phyloP scores from a whole-genome alignment of 441 rosid species.

The Manihot esculenta region DNA sequence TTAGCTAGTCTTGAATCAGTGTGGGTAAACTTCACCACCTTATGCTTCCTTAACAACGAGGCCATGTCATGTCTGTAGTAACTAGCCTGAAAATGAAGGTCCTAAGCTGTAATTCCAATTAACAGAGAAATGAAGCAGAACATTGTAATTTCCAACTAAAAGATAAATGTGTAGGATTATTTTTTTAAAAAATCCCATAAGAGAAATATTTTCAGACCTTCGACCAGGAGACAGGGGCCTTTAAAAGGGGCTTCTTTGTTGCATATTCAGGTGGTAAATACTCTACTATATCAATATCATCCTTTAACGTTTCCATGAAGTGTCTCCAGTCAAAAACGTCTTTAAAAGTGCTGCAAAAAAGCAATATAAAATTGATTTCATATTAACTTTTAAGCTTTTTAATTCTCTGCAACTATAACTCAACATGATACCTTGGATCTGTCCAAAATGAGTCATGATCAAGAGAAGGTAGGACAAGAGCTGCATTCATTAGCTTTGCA shows the following conservation, averaged over 20 bases:
- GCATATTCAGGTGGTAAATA: conserved; percentile 61
- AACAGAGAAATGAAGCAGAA: conserved; percentile 6
- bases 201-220: conserved; percentile 44
- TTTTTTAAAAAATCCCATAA: neutral
- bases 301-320: conserved; percentile 67
- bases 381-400: neutral
- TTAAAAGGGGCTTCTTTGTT: conserved; percentile 53
- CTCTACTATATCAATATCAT: conserved; percentile 73
- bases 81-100: conserved; percentile 64
- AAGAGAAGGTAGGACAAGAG: conserved; percentile 90
- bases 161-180: neutral
- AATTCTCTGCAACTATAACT: neutral
- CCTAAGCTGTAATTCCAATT: conserved; percentile 21
- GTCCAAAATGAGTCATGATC: conserved; percentile 96
- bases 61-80: conserved; percentile 79
- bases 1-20: conserved; percentile 89
- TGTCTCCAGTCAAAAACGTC: conserved; percentile 95
- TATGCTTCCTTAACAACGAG: conserved; percentile 58
- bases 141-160: neutral
- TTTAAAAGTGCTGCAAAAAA: conserved; percentile 71
- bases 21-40: conserved; percentile 83
- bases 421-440: conserved; percentile 72
- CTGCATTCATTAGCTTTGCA: conserved; percentile 94
- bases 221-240: conserved; percentile 97
- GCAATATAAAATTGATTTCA: neutral